Evolutionary conservation across 2,329 filamentous ascomycete genomes (phyloP).

Genomic region (Fusarium tuaranense): DNA sequence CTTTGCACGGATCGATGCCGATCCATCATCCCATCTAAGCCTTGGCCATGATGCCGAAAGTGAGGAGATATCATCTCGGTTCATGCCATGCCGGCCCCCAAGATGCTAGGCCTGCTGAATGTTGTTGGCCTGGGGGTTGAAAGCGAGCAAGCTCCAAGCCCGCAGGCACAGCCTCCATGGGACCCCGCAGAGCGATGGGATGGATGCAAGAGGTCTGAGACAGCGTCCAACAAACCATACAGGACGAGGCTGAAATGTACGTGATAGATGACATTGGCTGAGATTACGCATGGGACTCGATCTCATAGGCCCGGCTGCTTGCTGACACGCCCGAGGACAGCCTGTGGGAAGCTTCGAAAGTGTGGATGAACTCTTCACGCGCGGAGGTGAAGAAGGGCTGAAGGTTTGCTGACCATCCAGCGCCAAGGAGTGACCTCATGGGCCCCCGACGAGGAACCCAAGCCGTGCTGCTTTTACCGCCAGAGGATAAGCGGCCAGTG

Average conservation of each 20-base stretch:
- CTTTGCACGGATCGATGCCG: not conserved
- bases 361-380: constrained; percentile 17
- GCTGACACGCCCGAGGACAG: constrained; percentile 10
- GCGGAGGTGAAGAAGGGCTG: not conserved
- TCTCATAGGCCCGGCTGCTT: constrained; percentile 9
- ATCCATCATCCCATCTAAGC: not conserved
- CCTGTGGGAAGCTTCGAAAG: constrained; percentile 2
- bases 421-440: not conserved
- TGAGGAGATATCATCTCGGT: not conserved
- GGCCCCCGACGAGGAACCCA: not conserved
- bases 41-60: not conserved
- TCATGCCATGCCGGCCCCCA: not conserved
- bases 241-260: constrained; percentile 18
- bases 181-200: constrained; percentile 1
- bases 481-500: not conserved
- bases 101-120: not conserved
- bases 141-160: constrained; percentile 6
- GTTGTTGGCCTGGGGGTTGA: not conserved
- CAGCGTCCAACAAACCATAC: constrained; percentile 1
- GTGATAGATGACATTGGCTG: constrained; percentile 13
- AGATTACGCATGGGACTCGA: not conserved
- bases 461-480: not conserved
- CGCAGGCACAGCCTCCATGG: constrained; percentile 24
- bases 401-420: constrained; percentile 21
- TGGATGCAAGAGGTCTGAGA: not conserved